These are phyloP conservation scores for Durio zibethinus DNA, from an alignment of 345 rosid genomes.

Conservation along the genomic window DNA sequence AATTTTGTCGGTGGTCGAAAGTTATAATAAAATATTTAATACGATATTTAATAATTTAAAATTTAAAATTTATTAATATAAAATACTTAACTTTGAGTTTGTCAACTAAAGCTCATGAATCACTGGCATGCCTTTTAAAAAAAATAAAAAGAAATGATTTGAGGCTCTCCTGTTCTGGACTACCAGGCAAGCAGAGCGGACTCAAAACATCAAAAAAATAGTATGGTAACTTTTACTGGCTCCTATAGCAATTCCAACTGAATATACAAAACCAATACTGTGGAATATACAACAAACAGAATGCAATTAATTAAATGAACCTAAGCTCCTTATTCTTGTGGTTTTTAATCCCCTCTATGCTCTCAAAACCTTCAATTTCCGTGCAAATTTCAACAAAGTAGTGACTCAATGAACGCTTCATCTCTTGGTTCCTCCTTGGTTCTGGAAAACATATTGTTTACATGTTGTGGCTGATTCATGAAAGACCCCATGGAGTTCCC, in stretches of 20 bases:
- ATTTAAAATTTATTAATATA: no score
- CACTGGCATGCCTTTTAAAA: slow-evolving; percentile 1
- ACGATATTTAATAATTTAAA: no score
- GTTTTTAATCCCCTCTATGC: background rate
- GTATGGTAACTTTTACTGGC: background rate
- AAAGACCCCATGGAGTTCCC: slow-evolving; percentile 41
- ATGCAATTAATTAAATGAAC: slow-evolving; percentile 26
- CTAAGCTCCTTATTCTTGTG: slow-evolving; percentile 16
- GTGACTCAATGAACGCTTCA: slow-evolving; percentile 47
- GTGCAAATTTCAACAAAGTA: slow-evolving; percentile 33
- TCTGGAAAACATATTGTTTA: slow-evolving; percentile 28
- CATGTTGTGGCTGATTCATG: slow-evolving; percentile 30
- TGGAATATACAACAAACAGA: slow-evolving; percentile 32
- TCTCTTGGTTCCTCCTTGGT: slow-evolving; percentile 64
- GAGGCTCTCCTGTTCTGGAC: slow-evolving; percentile 7
- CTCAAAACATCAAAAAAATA: slow-evolving; percentile 24
- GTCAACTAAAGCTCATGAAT: background rate
- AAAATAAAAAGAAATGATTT: background rate
- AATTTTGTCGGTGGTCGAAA: no score
- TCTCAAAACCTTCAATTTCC: background rate
- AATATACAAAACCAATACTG: slow-evolving; percentile 1
- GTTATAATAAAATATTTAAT: no score
- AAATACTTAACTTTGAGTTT: no score
- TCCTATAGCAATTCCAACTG: slow-evolving; percentile 14
- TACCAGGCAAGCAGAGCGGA: background rate